A percentile compares a stretch with the other conserved stretches of the same genome.
phyloP scores from a whole-genome alignment of 192 early-diverging fungal genomes.

The Globomyces pollinis-pini region DNA sequence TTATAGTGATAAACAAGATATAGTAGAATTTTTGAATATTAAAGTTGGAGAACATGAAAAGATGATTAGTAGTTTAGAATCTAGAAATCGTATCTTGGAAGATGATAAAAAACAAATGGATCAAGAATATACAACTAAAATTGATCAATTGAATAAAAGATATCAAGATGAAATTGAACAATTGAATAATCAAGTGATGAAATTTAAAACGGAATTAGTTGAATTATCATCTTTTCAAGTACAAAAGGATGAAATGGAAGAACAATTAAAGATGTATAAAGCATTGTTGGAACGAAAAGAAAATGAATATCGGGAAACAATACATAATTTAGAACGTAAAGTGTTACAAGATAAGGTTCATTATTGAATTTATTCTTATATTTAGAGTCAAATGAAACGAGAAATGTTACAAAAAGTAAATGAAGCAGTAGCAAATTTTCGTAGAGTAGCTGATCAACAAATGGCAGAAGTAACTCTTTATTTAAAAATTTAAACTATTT shows the following conservation, averaged over 20 bases:
- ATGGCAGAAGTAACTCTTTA: slow-evolving; percentile 43
- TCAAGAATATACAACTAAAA: slow-evolving; percentile 14
- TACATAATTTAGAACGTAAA: slow-evolving; percentile 51
- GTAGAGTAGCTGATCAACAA: slow-evolving; percentile 53
- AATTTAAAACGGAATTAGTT: slow-evolving; percentile 42
- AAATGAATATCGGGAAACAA: slow-evolving; percentile 39
- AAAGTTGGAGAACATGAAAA: slow-evolving; percentile 56
- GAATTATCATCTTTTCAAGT: slow-evolving; percentile 39
- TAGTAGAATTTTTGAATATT: slow-evolving; percentile 59
- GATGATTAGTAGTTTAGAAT: slow-evolving; percentile 35
- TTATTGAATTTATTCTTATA: neutral
- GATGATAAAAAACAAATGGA: slow-evolving; percentile 40
- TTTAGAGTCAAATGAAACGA: slow-evolving; percentile 42
- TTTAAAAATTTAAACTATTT: too few species aligned
- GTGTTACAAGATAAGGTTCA: slow-evolving; percentile 51
- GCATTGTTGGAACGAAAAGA: slow-evolving; percentile 39
- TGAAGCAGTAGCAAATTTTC: slow-evolving; percentile 49
- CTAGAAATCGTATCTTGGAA: slow-evolving; percentile 29
- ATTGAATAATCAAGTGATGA: slow-evolving; percentile 24
- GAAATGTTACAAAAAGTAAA: slow-evolving; percentile 58
- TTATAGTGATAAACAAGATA: slow-evolving; percentile 56
- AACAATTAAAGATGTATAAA: slow-evolving; percentile 26
- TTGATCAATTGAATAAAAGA: slow-evolving; percentile 21
- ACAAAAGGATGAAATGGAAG: slow-evolving; percentile 46
- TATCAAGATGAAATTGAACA: slow-evolving; percentile 30